These are phyloP conservation scores for Colletotrichum musae DNA, from an alignment of 2,329 filamentous ascomycete species.

Conservation along the genomic window DNA sequence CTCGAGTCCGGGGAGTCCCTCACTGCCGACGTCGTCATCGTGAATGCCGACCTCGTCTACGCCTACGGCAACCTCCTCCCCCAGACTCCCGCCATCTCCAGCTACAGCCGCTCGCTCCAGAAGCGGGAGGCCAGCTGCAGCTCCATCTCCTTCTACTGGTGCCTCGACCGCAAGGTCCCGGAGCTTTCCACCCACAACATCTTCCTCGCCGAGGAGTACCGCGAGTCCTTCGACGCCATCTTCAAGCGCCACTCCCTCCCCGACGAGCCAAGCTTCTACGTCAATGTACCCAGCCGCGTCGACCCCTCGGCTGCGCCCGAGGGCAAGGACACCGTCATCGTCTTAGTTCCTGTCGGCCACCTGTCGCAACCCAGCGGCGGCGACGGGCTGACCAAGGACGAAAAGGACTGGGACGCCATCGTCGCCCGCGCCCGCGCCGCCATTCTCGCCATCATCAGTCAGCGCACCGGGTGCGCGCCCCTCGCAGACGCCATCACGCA, in stretches of 20 bases:
- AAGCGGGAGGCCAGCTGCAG: constrained; percentile 75
- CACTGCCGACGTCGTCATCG: constrained; percentile 75
- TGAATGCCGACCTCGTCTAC: constrained; percentile 83
- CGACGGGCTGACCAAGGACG: constrained; percentile 49
- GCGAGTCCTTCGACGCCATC: constrained; percentile 81
- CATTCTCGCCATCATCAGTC: constrained; percentile 72
- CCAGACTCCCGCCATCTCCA: constrained; percentile 47
- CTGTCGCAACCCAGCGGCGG: constrained; percentile 63
- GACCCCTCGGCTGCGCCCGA: constrained; percentile 77
- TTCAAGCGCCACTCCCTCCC: constrained; percentile 80
- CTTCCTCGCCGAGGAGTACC: constrained; percentile 81
- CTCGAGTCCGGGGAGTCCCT: constrained; percentile 72
- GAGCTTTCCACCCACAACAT: constrained; percentile 81
- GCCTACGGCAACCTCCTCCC: constrained; percentile 80
- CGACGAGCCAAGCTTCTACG: constrained; percentile 79
- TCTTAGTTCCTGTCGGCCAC: constrained; percentile 81
- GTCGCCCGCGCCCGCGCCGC: constrained; percentile 70
- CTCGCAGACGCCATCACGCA: constrained; percentile 64
- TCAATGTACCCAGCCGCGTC: constrained; percentile 81
- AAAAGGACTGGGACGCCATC: constrained; percentile 74
- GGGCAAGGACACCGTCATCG: constrained; percentile 76
- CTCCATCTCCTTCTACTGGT: constrained; percentile 85
- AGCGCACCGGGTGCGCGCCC: constrained; percentile 70
- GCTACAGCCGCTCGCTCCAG: constrained; percentile 56
- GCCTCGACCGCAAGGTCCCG: constrained; percentile 70